Evolutionary conservation across 352 stramenopile genomes (phyloP).

Genomic region (Pythium insidiosum): DNA sequence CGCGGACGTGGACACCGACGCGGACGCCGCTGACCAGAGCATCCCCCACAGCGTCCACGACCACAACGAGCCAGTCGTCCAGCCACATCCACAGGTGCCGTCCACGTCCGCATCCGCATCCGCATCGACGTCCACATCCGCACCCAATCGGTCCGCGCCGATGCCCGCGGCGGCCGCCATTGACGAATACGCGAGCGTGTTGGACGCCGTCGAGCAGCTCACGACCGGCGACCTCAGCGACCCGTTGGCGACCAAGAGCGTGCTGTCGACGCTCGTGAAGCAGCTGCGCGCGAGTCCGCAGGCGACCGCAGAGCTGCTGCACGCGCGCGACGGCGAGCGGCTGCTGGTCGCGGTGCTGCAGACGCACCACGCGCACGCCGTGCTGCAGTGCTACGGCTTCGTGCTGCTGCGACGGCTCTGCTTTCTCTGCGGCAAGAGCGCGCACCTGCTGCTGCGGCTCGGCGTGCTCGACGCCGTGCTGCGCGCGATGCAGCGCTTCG

Average conservation of each 20-base stretch:
- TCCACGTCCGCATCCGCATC: too few relatives aligned
- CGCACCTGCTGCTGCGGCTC: conserved; percentile 39
- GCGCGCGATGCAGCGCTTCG: conserved; percentile 53
- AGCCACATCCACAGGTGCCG: too few relatives aligned
- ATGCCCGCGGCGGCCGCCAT: not conserved
- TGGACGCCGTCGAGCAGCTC: conserved; percentile 42
- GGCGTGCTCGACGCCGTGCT: conserved; percentile 47
- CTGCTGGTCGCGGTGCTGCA: conserved; percentile 50
- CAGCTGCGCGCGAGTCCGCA: conserved; percentile 71
- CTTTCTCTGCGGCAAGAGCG: conserved; percentile 60
- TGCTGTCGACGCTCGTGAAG: conserved; percentile 66
- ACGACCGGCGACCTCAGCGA: conserved; percentile 24
- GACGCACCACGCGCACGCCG: conserved; percentile 48
- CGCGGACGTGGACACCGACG: not conserved
- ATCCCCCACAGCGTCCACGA: not conserved
- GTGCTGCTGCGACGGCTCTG: conserved; percentile 65
- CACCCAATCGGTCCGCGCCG: not conserved
- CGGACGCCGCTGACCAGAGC: not conserved
- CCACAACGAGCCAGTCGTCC: not conserved
- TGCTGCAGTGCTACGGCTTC: conserved; percentile 78
- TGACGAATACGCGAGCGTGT: conserved; percentile 32
- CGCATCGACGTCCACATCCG: too few relatives aligned
- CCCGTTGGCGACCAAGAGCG: conserved; percentile 44
- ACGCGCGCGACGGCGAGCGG: conserved; percentile 31
- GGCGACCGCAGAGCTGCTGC: conserved; percentile 49